Conservation (phyloP, 2,329 filamentous ascomycete genomes). For the Pseudogymnoascus sp. region DNA sequence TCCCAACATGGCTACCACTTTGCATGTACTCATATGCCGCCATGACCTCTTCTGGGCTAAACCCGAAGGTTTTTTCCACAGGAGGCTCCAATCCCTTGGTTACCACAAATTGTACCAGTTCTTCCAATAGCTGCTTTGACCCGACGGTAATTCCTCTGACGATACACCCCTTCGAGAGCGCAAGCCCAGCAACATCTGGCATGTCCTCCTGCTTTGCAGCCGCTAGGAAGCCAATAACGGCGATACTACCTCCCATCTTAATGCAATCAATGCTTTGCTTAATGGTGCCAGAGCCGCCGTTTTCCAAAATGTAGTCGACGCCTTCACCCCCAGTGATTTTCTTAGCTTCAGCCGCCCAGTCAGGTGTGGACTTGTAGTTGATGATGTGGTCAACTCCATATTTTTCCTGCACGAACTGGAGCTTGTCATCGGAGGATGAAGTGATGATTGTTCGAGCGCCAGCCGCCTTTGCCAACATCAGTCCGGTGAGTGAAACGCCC, state of each 20-base stretch:
- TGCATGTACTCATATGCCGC: slow-evolving; percentile 22
- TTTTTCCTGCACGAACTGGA: slow-evolving; percentile 28
- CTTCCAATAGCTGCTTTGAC: slow-evolving; percentile 29
- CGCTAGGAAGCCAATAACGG: slow-evolving; percentile 36
- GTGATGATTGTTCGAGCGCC: slow-evolving; percentile 39
- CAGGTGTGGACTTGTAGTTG: slow-evolving; percentile 49
- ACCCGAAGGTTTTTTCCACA: slow-evolving; percentile 30
- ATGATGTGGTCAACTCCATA: slow-evolving; percentile 50
- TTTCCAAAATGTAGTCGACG: slow-evolving; percentile 55
- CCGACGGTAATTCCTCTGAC: slow-evolving; percentile 31
- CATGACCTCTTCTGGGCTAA: slow-evolving; percentile 25
- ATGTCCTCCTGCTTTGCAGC: slow-evolving; percentile 22
- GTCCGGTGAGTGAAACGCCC: slow-evolving; percentile 36
- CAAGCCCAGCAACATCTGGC: slow-evolving; percentile 26
- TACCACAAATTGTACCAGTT: slow-evolving; percentile 27
- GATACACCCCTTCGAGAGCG: slow-evolving; percentile 25
- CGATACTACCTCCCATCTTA: slow-evolving; percentile 37
- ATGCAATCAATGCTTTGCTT: slow-evolving; percentile 41
- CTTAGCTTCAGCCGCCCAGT: slow-evolving; percentile 52
- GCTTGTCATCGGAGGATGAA: slow-evolving; percentile 41
- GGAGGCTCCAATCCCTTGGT: slow-evolving; percentile 22
- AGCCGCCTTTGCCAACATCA: slow-evolving; percentile 39
- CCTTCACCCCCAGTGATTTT: slow-evolving; percentile 41
- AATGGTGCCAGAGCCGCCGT: slow-evolving; percentile 57
- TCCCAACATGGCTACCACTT: slow-evolving; percentile 28